Base-by-base conservation (phyloP, 805 yeast species). In the Candida tibetensis region DNA sequence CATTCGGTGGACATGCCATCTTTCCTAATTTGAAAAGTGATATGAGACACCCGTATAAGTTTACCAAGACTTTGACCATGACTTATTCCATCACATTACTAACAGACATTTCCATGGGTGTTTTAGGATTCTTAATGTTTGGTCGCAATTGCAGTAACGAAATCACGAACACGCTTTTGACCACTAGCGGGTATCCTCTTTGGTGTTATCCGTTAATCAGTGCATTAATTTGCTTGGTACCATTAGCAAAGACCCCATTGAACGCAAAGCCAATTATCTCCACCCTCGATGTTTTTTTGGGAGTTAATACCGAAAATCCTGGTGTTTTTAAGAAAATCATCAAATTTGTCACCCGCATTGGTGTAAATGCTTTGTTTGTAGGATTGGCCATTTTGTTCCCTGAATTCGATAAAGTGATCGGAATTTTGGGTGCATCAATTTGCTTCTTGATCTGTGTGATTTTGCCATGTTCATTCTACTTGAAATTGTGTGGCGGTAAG, bases 1-100 rank as follows among this genome's bases (percentile, higher is more conserved):
- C 91, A 1, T 85, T 85, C 69, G 89, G 93, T 4, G 91, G 93
- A 0, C 93, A 85, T 60, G 87, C 93, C 4, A 76, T 85, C 17
- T 85, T 85, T 52, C 93, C 93, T 2, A 85, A 85, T 47, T 67
- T 85, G 37, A 81, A 79, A 55, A 71, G 79, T 25, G 95, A 85
- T 57, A 81, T 85, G 84, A 70, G 85, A 37, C 83, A 79, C 47
- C 90, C 91, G 3, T 46, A 63, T 18, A 79, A 82, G 51, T 85
- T 76, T 55, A 47, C 56, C n/a, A 53, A 56, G 16, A 71, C 82
- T 41, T 66, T 82, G 36, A 68, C 72, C 27, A 57, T 76, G 12
- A 77, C 86, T 0, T 85, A 82, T 53, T 45, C 69, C 2, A 68
- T 76, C 42, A 81, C 90, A 0, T 74, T 77, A 44, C 31, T 68